Evolutionary conservation across 805 yeast genomes (phyloP), one percentile per base, ranked within the genome.

Genomic region (Ogataea thermomethanolica): DNA sequence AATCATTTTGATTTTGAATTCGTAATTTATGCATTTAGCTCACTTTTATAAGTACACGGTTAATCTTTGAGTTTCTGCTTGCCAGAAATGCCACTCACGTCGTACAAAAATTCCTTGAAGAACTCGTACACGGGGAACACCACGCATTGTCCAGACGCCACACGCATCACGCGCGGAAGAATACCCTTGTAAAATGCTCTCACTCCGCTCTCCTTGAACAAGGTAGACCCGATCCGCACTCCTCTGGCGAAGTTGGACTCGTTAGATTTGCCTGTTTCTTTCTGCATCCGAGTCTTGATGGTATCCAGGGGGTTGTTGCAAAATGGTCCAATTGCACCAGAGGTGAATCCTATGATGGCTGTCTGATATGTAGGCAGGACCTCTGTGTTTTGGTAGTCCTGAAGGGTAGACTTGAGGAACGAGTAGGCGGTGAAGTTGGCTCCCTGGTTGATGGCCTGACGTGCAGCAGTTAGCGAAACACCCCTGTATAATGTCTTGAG

Each of bases 91-190:
- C 59, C 64, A 11, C 53, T 57, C 45, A 62, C 45, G 38, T 56
- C 56, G 31, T 74, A 84, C 61, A 90, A 73, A 35, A 72, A 69
- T 15, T 73, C 77, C 65, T 89, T 84, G 61, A 88, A 84, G 59
- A 73, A 83, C 69, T 91, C 99, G 66, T 91, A 91, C 31, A 93
- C 96, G 7, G 98, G 93, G 70, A 91, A 91, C 12, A 97, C 93
- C 42, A 91, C 98, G 41, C 98, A 97, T 69, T 91, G 99, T 47
- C 99, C 99, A 17, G 99, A 97, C 9, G 99, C 99, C 37, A 91
- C 99, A 70, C 99, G 84, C 95, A 91, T 90, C 54, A 91, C 91
- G 71, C 99, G 83, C 54, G 99, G 99, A 17, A 97, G 89, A 61
- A 91, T 91, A 69, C 99, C 99, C 62, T 91, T 87, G 73, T 91